Base-by-base conservation (phyloP, 768 basidiomycete species). In the Termitomyces sp. region DNA sequence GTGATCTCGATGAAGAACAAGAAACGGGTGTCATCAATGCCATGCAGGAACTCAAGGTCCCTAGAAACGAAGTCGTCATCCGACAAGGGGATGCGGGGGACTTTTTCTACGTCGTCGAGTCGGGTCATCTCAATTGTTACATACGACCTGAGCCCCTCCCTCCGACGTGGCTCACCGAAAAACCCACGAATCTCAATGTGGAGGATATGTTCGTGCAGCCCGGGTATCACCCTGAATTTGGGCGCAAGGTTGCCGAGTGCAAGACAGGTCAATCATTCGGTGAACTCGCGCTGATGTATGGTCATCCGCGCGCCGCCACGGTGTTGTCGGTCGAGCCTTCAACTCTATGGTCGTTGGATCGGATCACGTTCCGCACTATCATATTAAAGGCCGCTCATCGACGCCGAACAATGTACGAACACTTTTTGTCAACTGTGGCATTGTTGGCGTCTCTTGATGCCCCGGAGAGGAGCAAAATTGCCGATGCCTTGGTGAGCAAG, bases 231-330 rank as follows among this genome's bases (percentile, higher is more conserved):
- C 77, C 83, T 5, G 79, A 82, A 57, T 84, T 85, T 62, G 92
- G 92, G 22, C 85, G 81, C 57, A 85, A 88, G 67, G 97, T 98
- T 1, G 83, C 85, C 51, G 88, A 91, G 56, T 93, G 90, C 77
- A 79, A 77, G 44, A 84, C 90, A 1, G 93, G 94, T 3, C 83
- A 79, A 56, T 93, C 88, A 43, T 98, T 98, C 58, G 97, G 97
- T 43, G 96, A 99, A 72, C 79, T 99, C 53, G 97, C 97, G 30
- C 74, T 99, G 62, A 98, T 99, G 96, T 96, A 99, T 72, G 93
- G 93, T 34, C 94, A 96, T 61, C 91, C 92, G 40, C 90, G 97
- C 32, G 93, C 93, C 19, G 97, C 97, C 15, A 94, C 93, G 8
- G 95, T 98, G 43, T 74, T 97, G 37, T 85, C 96, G 10, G 82